These are phyloP conservation scores for Ichthyophthirius multifiliis DNA, from an alignment of 169 alveolate genomes.

Conservation along the genomic window DNA sequence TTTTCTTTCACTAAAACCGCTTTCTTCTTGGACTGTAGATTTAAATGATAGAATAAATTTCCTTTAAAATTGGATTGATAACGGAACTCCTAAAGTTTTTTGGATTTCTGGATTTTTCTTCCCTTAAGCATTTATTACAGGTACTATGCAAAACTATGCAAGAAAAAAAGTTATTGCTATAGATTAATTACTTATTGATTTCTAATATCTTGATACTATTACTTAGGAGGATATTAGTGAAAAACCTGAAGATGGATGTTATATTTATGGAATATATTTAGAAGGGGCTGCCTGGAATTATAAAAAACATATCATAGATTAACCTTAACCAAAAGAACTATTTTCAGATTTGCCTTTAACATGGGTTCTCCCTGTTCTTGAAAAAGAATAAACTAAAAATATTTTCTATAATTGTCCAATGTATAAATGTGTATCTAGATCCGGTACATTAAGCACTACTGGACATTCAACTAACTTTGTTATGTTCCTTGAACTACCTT, in stretches of 20 bases:
- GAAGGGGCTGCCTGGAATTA: conserved; percentile 89
- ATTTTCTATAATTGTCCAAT: conserved; percentile 85
- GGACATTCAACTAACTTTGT: conserved; percentile 95
- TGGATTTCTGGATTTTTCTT: conserved; percentile 92
- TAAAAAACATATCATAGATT: conserved; percentile 66
- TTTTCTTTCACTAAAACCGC: conserved; percentile 88
- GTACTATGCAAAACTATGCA: conserved; percentile 89
- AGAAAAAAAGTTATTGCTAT: conserved; percentile 87
- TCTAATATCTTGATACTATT: conserved; percentile 77
- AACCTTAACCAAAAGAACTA: conserved; percentile 86
- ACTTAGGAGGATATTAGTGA: conserved; percentile 74
- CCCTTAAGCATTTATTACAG: conserved; percentile 93
- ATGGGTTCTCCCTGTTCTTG: conserved; percentile 88
- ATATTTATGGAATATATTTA: conserved; percentile 80
- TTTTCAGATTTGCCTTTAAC: conserved; percentile 91
- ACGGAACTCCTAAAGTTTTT: conserved; percentile 86
- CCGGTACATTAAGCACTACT: conserved; percentile 93
- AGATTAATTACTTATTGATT: conserved; percentile 81
- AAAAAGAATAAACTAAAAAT: conserved; percentile 82
- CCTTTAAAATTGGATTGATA: conserved; percentile 80
- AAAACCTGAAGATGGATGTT: conserved; percentile 90
- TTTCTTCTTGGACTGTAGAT: conserved; percentile 86
- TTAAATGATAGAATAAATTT: conserved; percentile 83
- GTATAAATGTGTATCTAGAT: conserved; percentile 88
- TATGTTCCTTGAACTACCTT: conserved; percentile 86